phyloP scores from a whole-genome alignment of 106 monocot species.

The Alisma plantagoaquatica region DNA sequence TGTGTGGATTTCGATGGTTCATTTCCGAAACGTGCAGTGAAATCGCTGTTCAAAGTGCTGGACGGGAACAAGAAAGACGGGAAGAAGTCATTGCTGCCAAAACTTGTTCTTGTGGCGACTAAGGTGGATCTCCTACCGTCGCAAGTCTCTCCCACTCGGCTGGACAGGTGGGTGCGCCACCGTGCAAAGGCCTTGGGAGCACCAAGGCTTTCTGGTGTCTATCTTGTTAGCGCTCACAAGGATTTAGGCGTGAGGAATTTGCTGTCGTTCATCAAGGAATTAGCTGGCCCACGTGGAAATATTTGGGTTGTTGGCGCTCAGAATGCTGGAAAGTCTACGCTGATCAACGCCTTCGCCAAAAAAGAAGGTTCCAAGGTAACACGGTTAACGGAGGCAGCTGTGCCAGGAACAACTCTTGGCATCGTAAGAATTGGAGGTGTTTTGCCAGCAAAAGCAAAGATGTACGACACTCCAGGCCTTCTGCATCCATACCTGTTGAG shows the following conservation, averaged over 20 bases:
- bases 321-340: conserved; percentile 96
- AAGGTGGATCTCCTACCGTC: conserved; percentile 91
- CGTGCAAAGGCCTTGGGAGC: conserved; percentile 75
- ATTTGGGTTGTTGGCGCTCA: conserved; percentile 98
- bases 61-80: conserved; percentile 29
- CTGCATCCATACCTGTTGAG: conserved; percentile 78
- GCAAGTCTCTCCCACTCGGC: conserved; percentile 72
- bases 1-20: conserved; percentile 92
- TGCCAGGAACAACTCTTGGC: conserved; percentile 92
- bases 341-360: conserved; percentile 85
- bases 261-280: conserved; percentile 65
- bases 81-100: conserved; percentile 51
- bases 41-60: conserved; percentile 81
- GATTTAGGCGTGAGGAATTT: conserved; percentile 87
- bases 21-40: conserved; percentile 84
- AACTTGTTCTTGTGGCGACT: conserved; percentile 70
- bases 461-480: conserved; percentile 98
- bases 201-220: conserved; percentile 72
- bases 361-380: conserved; percentile 57
- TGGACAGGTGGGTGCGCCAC: conserved; percentile 83
- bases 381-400: conserved; percentile 80
- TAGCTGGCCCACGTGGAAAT: conserved; percentile 80
- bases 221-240: conserved; percentile 69
- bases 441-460: conserved; percentile 91
- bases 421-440: conserved; percentile 73